A percentile compares a stretch with the other conserved stretches of the same genome.
Evolutionary conservation across 352 stramenopile genomes (phyloP).

Genomic region (Globisporangium sylvaticum): DNA sequence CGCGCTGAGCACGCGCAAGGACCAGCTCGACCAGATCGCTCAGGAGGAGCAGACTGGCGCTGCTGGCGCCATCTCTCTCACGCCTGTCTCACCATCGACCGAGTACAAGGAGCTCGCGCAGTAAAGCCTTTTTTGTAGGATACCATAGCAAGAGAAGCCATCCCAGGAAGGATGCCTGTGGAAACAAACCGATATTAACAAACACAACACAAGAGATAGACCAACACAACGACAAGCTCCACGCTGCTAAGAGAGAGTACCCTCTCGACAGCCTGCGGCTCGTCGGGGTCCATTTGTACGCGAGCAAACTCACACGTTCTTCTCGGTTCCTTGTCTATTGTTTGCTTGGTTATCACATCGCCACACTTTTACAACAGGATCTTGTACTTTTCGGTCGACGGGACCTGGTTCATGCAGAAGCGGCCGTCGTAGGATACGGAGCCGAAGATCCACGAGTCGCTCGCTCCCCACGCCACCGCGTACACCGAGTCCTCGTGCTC

Average conservation of each 20-base stretch:
- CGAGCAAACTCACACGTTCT: neutral
- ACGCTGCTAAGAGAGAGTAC: slow-evolving; percentile 3
- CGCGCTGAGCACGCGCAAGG: slow-evolving; percentile 38
- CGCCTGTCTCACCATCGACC: slow-evolving; percentile 25
- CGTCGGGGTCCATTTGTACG: neutral
- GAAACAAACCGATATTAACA: neutral
- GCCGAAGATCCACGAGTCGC: slow-evolving; percentile 95
- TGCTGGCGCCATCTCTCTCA: slow-evolving; percentile 11
- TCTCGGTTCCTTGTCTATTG: too few species aligned
- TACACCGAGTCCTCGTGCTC: slow-evolving; percentile 95
- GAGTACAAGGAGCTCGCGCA: slow-evolving; percentile 30
- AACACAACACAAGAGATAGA: too few species aligned
- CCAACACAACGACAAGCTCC: neutral
- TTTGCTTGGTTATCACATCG: neutral
- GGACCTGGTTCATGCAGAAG: slow-evolving; percentile 94
- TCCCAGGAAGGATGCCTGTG: neutral
- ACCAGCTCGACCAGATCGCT: slow-evolving; percentile 6
- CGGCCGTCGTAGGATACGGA: slow-evolving; percentile 95
- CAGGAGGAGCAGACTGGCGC: neutral
- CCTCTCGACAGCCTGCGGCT: slow-evolving; percentile 9
- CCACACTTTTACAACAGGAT: slow-evolving; percentile 89
- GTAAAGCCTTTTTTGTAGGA: slow-evolving; percentile 11
- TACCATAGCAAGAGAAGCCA: neutral
- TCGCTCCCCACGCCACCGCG: slow-evolving; percentile 88
- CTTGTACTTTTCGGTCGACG: slow-evolving; percentile 99